Percentiles rank a stretch among this genome's conserved stretches.
Evolutionary conservation across 2,329 filamentous ascomycete genomes (phyloP).

Genomic region (Curvularia lunata): DNA sequence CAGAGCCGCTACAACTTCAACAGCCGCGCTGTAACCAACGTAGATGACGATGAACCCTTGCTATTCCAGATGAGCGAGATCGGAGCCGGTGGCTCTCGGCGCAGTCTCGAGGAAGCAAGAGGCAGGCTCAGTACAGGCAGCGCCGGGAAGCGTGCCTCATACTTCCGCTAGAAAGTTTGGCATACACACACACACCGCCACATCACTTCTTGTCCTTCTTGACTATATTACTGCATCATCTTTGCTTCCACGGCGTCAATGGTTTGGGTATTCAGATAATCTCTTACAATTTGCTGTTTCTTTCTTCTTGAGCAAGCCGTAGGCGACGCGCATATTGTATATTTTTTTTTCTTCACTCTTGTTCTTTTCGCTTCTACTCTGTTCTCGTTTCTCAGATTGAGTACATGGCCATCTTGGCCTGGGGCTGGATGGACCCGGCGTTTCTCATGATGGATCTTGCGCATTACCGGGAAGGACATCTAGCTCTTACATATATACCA

Average conservation of each 20-base stretch:
- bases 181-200: background rate
- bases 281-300: background rate
- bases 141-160: conserved; percentile 36
- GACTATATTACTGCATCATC: background rate
- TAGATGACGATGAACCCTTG: conserved; percentile 70
- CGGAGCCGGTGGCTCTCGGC: conserved; percentile 52
- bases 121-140: conserved; percentile 38
- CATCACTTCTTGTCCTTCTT: background rate
- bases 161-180: conserved; percentile 15
- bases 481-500: conserved; percentile 14
- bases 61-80: conserved; percentile 78
- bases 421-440: conserved; percentile 17
- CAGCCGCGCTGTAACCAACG: conserved; percentile 48
- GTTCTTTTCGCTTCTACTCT: background rate
- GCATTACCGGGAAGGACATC: conserved; percentile 10
- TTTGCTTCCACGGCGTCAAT: conserved; percentile 1
- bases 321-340: background rate
- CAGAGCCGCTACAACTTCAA: conserved; percentile 54
- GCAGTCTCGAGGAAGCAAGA: conserved; percentile 48
- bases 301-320: background rate
- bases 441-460: conserved; percentile 3
- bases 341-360: background rate
- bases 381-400: conserved; percentile 13
- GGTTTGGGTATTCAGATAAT: background rate
- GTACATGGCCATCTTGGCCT: conserved; percentile 6